Conservation (phyloP, 441 rosid genomes). For the Gossypium laxum region DNA sequence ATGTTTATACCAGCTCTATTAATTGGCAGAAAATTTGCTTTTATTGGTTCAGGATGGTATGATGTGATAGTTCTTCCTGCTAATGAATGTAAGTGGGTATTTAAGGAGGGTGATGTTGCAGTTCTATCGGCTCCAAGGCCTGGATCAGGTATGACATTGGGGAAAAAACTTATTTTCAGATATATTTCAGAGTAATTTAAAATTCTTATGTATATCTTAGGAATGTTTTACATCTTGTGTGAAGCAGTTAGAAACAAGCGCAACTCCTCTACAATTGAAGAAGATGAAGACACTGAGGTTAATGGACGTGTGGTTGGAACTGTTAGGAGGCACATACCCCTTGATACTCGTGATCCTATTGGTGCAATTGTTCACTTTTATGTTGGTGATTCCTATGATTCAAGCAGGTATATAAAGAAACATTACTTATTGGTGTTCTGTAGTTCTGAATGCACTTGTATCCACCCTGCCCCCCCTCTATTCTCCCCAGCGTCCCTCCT, state of each 20-base stretch:
- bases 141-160: slow-evolving; percentile 49
- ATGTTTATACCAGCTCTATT: not conserved
- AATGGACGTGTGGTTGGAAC: slow-evolving; percentile 86
- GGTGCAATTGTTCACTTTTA: slow-evolving; percentile 95
- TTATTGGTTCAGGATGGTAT: slow-evolving; percentile 67
- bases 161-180: not conserved
- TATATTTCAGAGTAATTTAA: not conserved
- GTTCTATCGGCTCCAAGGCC: slow-evolving; percentile 77
- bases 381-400: slow-evolving; percentile 72
- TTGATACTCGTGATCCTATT: slow-evolving; percentile 86
- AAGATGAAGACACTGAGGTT: slow-evolving; percentile 58
- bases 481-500: not conserved
- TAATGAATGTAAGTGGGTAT: slow-evolving; percentile 75
- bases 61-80: slow-evolving; percentile 69
- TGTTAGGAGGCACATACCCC: slow-evolving; percentile 75
- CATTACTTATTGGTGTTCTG: not conserved
- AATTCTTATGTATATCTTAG: not conserved
- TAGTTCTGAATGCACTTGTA: not conserved
- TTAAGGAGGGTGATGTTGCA: slow-evolving; percentile 98
- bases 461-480: not conserved
- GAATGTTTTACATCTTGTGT: slow-evolving; percentile 8
- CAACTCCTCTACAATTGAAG: slow-evolving; percentile 30
- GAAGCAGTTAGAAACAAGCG: slow-evolving; percentile 49
- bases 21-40: slow-evolving; percentile 13
- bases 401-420: slow-evolving; percentile 38